These are phyloP conservation scores for Silene latifolia DNA, from an alignment of 148 eudicot species.

Conservation along the genomic window DNA sequence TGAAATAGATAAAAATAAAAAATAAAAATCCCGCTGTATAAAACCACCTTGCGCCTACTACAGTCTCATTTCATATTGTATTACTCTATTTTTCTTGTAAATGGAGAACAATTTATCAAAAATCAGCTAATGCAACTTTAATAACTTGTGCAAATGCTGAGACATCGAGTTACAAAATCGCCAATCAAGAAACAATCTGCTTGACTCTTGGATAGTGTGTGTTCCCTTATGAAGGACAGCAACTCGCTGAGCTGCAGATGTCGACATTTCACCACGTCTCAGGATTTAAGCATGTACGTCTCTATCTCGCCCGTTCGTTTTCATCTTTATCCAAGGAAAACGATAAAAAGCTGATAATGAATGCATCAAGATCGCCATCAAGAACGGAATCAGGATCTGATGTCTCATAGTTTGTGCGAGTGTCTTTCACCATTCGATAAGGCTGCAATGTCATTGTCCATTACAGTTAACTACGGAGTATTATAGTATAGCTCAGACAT, in stretches of 20 bases:
- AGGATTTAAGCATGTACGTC: background rate
- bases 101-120: background rate
- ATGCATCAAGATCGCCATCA: conserved; percentile 83
- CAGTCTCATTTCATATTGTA: too few relatives aligned
- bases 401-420: conserved; percentile 82
- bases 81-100: too few relatives aligned
- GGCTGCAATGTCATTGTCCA: conserved; percentile 55
- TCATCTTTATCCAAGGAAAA: conserved; percentile 67
- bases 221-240: background rate
- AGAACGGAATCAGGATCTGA: conserved; percentile 94
- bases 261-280: background rate
- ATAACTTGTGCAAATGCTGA: background rate
- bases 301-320: conserved; percentile 22
- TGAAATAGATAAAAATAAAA: too few relatives aligned
- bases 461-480: background rate
- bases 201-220: background rate
- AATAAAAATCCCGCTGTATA: too few relatives aligned
- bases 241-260: background rate
- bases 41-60: too few relatives aligned
- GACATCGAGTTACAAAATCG: background rate
- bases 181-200: background rate
- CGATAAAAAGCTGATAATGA: conserved; percentile 73
- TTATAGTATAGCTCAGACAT: background rate
- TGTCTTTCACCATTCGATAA: conserved; percentile 96
- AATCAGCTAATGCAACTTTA: background rate